phyloP scores from a whole-genome alignment of 2,329 filamentous ascomycete species.

The Lachnellula cervina region DNA sequence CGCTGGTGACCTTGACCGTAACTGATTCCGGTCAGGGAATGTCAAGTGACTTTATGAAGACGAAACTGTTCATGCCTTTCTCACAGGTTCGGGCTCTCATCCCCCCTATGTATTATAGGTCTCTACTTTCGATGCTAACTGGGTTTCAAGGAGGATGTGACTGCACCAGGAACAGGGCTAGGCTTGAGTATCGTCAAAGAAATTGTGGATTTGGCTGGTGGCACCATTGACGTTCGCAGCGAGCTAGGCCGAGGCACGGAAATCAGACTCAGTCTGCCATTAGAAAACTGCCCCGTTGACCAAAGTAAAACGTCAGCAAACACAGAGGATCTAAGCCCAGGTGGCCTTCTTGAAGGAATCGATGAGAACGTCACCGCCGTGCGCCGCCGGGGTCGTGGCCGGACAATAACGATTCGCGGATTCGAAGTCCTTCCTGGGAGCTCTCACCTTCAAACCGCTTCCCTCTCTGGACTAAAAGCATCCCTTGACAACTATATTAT shows the following conservation, averaged over 20 bases:
- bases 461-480: conserved; percentile 14
- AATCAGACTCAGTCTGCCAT: conserved; percentile 44
- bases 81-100: conserved; percentile 47
- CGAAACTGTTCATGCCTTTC: conserved; percentile 51
- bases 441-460: conserved; percentile 11
- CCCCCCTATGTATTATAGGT: conserved; percentile 14
- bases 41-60: conserved; percentile 55
- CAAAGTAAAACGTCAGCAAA: neutral
- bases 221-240: conserved; percentile 53
- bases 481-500: conserved; percentile 20
- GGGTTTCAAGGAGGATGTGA: conserved; percentile 48
- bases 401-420: conserved; percentile 19
- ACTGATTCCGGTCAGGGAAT: conserved; percentile 62
- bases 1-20: conserved; percentile 40
- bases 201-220: conserved; percentile 55
- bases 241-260: conserved; percentile 49
- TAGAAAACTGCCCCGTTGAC: conserved; percentile 9
- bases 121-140: conserved; percentile 13
- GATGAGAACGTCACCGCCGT: conserved; percentile 15
- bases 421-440: conserved; percentile 13
- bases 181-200: conserved; percentile 62
- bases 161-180: conserved; percentile 56
- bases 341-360: neutral
- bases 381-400: conserved; percentile 14
- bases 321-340: neutral